Conservation (phyloP, 225 moss, liverwort and hornwort species). For the Physcomitrium patens region DNA sequence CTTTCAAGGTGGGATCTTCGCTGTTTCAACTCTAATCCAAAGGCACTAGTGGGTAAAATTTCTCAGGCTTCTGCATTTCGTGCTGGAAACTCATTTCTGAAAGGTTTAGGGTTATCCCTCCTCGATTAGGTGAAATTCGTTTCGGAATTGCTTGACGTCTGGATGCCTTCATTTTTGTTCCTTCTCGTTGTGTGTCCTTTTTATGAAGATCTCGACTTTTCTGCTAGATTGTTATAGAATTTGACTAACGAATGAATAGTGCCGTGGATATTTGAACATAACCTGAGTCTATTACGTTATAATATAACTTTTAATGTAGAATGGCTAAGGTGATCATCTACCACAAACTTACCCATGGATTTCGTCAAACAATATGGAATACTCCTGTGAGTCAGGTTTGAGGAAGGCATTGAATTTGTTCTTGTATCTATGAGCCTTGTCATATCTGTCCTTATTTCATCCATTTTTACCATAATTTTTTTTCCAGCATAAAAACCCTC, state of each 20-base stretch:
- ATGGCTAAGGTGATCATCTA: not conserved
- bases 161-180: not conserved
- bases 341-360: not conserved
- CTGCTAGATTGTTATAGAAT: not conserved
- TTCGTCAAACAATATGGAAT: not conserved
- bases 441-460: too few species aligned
- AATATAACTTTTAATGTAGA: not conserved
- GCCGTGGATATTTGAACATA: not conserved
- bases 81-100: not conserved
- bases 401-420: not conserved
- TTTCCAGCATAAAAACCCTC: not conserved
- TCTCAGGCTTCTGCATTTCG: not conserved
- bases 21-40: not conserved
- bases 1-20: not conserved
- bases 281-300: not conserved
- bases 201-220: not conserved
- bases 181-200: not conserved
- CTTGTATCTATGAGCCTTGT: too few species aligned
- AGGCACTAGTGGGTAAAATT: not conserved
- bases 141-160: not conserved
- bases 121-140: not conserved
- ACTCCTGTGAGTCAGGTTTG: not conserved
- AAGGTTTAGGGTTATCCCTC: not conserved
- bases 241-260: not conserved
- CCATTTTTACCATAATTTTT: too few species aligned